Percentiles rank a stretch among this genome's conserved stretches.
phyloP scores from a whole-genome alignment of 1,284 basidiomycete genomes.

The Moesziomyces antarcticus region DNA sequence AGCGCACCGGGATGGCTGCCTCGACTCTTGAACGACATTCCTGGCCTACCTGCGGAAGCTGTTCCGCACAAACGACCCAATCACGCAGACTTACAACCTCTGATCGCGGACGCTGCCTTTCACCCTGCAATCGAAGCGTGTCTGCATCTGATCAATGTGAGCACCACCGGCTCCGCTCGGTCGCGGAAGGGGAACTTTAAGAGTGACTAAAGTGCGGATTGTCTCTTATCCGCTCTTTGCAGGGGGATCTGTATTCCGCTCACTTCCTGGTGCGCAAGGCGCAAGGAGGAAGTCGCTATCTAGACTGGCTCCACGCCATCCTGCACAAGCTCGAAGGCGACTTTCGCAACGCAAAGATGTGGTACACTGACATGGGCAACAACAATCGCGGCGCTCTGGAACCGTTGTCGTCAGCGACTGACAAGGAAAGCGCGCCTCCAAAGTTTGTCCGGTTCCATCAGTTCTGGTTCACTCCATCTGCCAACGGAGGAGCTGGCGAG shows the following conservation, averaged over 20 bases:
- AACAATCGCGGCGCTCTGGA: conserved; percentile 7
- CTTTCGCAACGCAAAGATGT: conserved; percentile 43
- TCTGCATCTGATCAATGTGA: conserved; percentile 38
- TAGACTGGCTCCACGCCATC: conserved; percentile 41
- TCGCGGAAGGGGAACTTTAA: neutral
- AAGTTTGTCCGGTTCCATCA: conserved; percentile 11
- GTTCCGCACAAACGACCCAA: conserved; percentile 20
- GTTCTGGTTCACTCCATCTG: conserved; percentile 15
- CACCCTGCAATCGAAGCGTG: conserved; percentile 31
- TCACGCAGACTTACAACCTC: conserved; percentile 17
- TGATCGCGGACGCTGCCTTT: conserved; percentile 16
- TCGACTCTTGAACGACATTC: conserved; percentile 6
- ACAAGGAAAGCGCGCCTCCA: neutral
- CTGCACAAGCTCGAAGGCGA: conserved; percentile 43
- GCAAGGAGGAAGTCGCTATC: conserved; percentile 33
- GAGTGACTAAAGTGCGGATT: neutral
- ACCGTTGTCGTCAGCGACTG: neutral
- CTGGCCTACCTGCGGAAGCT: conserved; percentile 12
- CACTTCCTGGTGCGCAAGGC: conserved; percentile 41
- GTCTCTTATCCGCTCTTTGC: neutral
- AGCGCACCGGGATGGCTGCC: conserved; percentile 12
- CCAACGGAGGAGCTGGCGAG: conserved; percentile 11
- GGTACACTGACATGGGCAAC: conserved; percentile 41
- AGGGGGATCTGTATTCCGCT: conserved; percentile 38
- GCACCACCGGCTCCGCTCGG: neutral